Conservation (phyloP, 2,329 filamentous ascomycete genomes). For the Diaporthe sp. region DNA sequence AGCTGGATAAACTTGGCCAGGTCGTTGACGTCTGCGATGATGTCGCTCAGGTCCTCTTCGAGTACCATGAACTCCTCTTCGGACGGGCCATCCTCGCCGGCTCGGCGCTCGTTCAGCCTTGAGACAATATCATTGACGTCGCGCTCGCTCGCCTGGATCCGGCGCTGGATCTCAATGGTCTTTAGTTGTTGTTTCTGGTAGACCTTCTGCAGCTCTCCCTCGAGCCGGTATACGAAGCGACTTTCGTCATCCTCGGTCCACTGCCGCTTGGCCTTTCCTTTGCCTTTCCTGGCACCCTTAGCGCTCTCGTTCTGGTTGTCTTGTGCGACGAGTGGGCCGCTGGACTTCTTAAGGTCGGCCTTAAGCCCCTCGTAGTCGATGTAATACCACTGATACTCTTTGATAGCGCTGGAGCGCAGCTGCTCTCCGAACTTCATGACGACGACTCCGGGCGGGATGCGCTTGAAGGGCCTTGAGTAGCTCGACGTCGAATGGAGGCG, state of each 20-base stretch:
- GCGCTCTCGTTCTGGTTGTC: conserved; percentile 55
- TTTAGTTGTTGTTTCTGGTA: conserved; percentile 98
- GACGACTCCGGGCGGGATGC: conserved; percentile 61
- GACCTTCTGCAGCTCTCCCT: conserved; percentile 95
- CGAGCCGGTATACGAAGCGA: conserved; percentile 86
- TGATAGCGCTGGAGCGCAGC: conserved; percentile 93
- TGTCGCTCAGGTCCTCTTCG: conserved; percentile 95
- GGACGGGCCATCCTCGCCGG: conserved; percentile 71
- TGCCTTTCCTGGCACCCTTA: conserved; percentile 49
- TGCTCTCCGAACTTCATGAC: conserved; percentile 94
- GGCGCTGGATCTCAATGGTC: conserved; percentile 92
- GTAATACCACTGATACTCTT: conserved; percentile 98
- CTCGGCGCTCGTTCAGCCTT: conserved; percentile 74
- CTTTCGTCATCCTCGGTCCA: conserved; percentile 96
- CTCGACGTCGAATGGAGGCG: conserved; percentile 42
- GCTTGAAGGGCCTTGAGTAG: conserved; percentile 51
- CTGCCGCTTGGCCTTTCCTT: conserved; percentile 66
- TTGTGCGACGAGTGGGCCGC: conserved; percentile 56
- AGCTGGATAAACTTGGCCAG: conserved; percentile 97
- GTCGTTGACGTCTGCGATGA: conserved; percentile 98
- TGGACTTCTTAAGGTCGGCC: conserved; percentile 82
- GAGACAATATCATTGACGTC: conserved; percentile 91
- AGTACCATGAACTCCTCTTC: conserved; percentile 96
- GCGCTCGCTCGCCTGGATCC: conserved; percentile 88
- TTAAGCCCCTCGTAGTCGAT: conserved; percentile 98